Percentiles rank a stretch among this genome's conserved stretches.
Evolutionary conservation across 2,329 filamentous ascomycete genomes (phyloP).

Genomic region (Penicillium hordei): DNA sequence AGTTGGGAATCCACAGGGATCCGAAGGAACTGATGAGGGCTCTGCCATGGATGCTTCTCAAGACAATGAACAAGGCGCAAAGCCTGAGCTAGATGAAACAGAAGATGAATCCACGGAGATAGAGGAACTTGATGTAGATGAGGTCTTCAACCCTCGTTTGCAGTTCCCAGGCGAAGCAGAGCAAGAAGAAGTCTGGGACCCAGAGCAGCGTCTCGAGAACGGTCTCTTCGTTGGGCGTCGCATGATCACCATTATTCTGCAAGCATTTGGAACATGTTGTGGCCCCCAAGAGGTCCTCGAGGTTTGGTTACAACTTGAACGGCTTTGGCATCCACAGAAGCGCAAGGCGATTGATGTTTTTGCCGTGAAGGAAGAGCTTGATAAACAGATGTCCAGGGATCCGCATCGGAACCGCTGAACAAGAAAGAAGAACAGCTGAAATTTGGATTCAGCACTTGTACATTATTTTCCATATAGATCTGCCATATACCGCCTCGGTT

Average conservation of each 20-base stretch:
- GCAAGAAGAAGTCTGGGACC: conserved; percentile 12
- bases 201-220: conserved; percentile 38
- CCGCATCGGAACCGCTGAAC: conserved; percentile 12
- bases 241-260: conserved; percentile 41
- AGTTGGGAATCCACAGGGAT: not conserved
- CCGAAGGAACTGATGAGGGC: not conserved
- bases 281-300: conserved; percentile 38
- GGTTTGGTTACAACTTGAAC: conserved; percentile 41
- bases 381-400: conserved; percentile 34
- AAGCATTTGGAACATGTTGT: conserved; percentile 42
- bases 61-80: not conserved
- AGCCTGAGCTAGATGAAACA: conserved; percentile 1
- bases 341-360: conserved; percentile 39
- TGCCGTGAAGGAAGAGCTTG: conserved; percentile 40
- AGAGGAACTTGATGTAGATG: conserved; percentile 6
- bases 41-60: not conserved
- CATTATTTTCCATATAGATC: conserved; percentile 27
- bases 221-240: conserved; percentile 44
- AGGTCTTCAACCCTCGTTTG: conserved; percentile 7
- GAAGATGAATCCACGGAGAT: conserved; percentile 10
- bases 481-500: conserved; percentile 20
- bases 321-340: conserved; percentile 41
- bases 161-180: not conserved
- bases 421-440: conserved; percentile 1
- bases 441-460: conserved; percentile 25